Evolutionary conservation across 441 rosid genomes (phyloP), one percentile per base, ranked within the genome.

Genomic region (Francoa sonchifolia): DNA sequence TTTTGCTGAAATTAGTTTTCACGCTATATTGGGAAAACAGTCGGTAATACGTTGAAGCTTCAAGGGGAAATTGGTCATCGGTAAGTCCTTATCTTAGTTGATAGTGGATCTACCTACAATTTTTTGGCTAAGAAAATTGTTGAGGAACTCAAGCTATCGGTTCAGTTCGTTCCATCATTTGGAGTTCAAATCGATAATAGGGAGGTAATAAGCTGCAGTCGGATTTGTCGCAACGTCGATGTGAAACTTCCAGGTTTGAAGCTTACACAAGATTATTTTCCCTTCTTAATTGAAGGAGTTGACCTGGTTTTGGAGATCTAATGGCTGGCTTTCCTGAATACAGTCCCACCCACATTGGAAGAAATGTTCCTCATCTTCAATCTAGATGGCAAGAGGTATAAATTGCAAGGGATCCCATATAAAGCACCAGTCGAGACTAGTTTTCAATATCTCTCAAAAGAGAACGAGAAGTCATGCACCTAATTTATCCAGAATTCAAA

Each of bases 221-320:
- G 19, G 1, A 19, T 33, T 19, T 45, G 31, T 21, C 10, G 14
- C 4, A 17, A 19, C 2, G 11, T 45, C 3, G 19, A 12, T 1
- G 21, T 45, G 11, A 20, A 45, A 6, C 40, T 32, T 7, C 50
- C 32, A 19, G 14, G 34, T 2, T 7, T 35, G 14, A 23, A 9
- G 10, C 34, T 34, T n/a, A 25, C 12, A 3, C 52, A 47, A 35
- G n/a, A n/a, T 30, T 30, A 30, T 30, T 30, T 11, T 30, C 8
- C 34, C 34, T 30, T 30, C 13, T 7, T 25, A 0, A 35, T 45
- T 19, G 39, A 31, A 13, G 34, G 42, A 1, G 42, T 36, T 12
- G 34, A 34, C 8, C 18, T 47, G 14, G 34, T 47, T 1, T 20
- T 47, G 11, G 52, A 14, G 2, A 11, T 30, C 8, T 9, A 30